Evolutionary conservation across 2,329 filamentous ascomycete genomes (phyloP).

Genomic region (Gnomoniopsis sp.): DNA sequence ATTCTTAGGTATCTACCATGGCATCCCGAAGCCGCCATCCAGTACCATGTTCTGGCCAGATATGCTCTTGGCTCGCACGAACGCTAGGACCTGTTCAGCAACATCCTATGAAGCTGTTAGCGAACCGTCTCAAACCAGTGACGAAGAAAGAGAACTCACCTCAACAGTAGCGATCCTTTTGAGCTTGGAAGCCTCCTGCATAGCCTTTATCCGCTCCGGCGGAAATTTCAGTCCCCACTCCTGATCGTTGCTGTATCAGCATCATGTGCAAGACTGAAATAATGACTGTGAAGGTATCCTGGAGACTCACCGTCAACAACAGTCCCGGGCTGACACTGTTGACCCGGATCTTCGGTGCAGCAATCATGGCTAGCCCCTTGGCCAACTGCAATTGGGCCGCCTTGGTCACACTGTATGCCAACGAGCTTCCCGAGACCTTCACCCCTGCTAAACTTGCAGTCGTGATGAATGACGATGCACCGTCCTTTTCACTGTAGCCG

Average conservation of each 20-base stretch:
- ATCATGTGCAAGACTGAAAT: background rate
- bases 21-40: constrained; percentile 35
- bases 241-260: constrained; percentile 19
- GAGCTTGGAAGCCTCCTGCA: constrained; percentile 55
- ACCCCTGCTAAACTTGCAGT: constrained; percentile 64
- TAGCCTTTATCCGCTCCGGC: constrained; percentile 50
- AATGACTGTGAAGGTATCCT: background rate
- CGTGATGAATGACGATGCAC: constrained; percentile 52
- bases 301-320: constrained; percentile 39
- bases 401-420: constrained; percentile 75
- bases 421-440: constrained; percentile 57
- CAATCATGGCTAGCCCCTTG: constrained; percentile 50
- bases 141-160: constrained; percentile 22
- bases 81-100: constrained; percentile 48
- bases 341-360: constrained; percentile 53
- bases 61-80: constrained; percentile 44
- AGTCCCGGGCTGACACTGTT: constrained; percentile 57
- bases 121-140: background rate
- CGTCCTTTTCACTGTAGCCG: constrained; percentile 39
- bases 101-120: constrained; percentile 38
- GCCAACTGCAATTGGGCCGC: constrained; percentile 63
- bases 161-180: constrained; percentile 57
- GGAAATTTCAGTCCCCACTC: constrained; percentile 64
- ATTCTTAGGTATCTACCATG: background rate
- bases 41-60: constrained; percentile 52